Percentiles rank a stretch among this genome's conserved stretches.
Evolutionary conservation across 371 early-diverging fungal genomes (phyloP).

Genomic region (Sporodiniella umbellata): DNA sequence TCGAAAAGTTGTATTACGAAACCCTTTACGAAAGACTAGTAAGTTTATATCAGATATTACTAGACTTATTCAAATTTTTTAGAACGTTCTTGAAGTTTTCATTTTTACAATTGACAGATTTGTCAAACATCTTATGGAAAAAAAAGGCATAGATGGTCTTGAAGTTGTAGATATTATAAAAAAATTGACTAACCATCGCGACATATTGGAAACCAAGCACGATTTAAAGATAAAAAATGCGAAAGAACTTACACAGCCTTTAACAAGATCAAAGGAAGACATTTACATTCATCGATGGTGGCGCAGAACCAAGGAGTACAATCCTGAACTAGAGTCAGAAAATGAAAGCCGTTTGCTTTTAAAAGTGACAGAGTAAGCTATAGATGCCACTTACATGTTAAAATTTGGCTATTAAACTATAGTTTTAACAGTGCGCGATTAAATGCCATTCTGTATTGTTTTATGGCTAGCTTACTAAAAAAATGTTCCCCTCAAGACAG

Average conservation of each 20-base stretch:
- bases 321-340: not conserved
- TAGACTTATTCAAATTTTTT: not conserved
- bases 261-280: constrained; percentile 4
- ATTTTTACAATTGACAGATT: not conserved
- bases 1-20: constrained; percentile 13
- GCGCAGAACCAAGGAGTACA: constrained; percentile 2
- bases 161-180: not conserved
- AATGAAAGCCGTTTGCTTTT: constrained; percentile 1
- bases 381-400: not conserved
- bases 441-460: not conserved
- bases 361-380: constrained; percentile 17
- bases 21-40: constrained; percentile 15
- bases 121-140: not conserved
- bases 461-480: not conserved
- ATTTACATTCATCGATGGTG: constrained; percentile 11
- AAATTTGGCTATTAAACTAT: not conserved
- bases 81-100: not conserved
- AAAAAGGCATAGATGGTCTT: not conserved
- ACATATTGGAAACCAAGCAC: not conserved
- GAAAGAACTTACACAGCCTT: not conserved
- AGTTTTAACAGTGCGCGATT: not conserved
- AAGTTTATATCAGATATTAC: no score
- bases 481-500: not conserved
- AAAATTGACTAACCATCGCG: not conserved
- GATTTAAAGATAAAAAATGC: not conserved